phyloP scores from a whole-genome alignment of 1,139 yeast species.

The Sugiyamaella sp. region DNA sequence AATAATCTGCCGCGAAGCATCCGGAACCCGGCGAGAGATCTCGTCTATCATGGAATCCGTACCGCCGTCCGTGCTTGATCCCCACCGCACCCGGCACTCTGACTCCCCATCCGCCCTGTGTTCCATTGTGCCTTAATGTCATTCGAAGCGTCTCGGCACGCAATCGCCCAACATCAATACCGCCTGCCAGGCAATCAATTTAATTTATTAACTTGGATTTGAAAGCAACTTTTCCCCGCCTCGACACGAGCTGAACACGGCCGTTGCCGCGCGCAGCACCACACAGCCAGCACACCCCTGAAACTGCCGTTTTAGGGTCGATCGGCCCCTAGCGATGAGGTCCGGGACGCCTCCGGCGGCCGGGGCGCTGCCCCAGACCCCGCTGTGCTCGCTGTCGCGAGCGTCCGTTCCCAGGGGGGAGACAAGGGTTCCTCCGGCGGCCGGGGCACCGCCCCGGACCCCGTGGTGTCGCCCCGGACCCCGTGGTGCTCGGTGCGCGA shows the following conservation, averaged over 20 bases:
- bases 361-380: not conserved
- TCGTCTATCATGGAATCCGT: constrained; percentile 41
- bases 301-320: not conserved
- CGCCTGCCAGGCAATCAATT: too few species aligned
- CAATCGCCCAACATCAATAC: too few species aligned
- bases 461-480: too few species aligned
- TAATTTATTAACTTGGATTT: not conserved
- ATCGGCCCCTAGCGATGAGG: not conserved
- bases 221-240: constrained; percentile 10
- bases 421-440: too few species aligned
- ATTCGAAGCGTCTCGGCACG: too few species aligned
- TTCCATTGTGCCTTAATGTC: too few species aligned
- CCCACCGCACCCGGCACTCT: too few species aligned
- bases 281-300: not conserved
- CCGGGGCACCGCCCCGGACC: too few species aligned
- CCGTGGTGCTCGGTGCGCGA: too few species aligned
- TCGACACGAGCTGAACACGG: constrained; percentile 13
- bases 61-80: constrained; percentile 7
- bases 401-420: too few species aligned
- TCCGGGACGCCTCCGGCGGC: not conserved
- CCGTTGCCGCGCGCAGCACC: not conserved
- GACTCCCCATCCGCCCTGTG: too few species aligned
- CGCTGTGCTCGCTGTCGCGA: too few species aligned
- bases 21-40: constrained; percentile 36
- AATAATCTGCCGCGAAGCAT: constrained; percentile 34